A percentile compares a stretch with the other conserved stretches of the same genome.
These are phyloP conservation scores for Podospora bellae-mahoneyi DNA, from an alignment of 495 filamentous ascomycete genomes.

Conservation along the genomic window DNA sequence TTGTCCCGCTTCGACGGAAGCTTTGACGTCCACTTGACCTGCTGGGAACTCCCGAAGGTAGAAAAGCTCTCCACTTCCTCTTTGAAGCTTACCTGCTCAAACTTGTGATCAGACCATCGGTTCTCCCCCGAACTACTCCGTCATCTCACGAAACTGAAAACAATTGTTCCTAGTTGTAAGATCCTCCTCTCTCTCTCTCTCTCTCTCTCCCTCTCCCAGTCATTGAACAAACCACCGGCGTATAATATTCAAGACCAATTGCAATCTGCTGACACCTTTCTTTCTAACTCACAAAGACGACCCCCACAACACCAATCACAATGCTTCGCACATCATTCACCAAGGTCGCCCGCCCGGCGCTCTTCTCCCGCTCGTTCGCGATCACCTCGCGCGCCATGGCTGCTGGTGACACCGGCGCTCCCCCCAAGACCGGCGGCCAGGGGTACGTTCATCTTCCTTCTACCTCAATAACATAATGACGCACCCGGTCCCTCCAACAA, in stretches of 20 bases:
- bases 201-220: no score
- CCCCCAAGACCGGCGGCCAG: constrained; percentile 45
- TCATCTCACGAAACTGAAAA: constrained; percentile 1
- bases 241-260: background rate
- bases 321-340: constrained; percentile 68
- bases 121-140: background rate
- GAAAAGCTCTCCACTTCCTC: constrained; percentile 8
- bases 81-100: background rate
- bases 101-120: constrained; percentile 6
- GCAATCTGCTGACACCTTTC: background rate
- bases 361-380: constrained; percentile 56
- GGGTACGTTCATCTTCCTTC: constrained; percentile 37
- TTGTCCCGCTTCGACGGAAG: constrained; percentile 16
- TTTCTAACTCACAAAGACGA: background rate
- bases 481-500: background rate
- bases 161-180: background rate
- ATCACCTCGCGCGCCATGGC: constrained; percentile 58
- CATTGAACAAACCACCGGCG: background rate
- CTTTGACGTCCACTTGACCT: constrained; percentile 17
- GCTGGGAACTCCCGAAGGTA: constrained; percentile 6
- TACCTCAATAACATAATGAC: background rate
- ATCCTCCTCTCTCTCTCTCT: background rate
- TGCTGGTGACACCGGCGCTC: constrained; percentile 67
- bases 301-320: constrained; percentile 20
- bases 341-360: constrained; percentile 52